A percentile compares a stretch with the other conserved stretches of the same genome.
phyloP scores from a whole-genome alignment of 129 eudicot genomes.

The Chrysanthemum seticuspe region DNA sequence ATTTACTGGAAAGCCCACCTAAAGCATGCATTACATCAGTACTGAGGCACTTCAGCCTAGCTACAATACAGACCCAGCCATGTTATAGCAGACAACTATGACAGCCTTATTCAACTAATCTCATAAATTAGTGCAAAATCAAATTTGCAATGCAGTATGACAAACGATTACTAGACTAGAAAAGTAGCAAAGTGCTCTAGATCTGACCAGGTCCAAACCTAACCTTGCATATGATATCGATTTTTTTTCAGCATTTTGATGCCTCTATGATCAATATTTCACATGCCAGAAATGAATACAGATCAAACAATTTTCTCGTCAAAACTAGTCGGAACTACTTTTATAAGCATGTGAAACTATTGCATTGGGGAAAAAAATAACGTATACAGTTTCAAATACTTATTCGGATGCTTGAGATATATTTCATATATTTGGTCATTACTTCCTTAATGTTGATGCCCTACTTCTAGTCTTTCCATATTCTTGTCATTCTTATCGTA shows the following conservation, averaged over 20 bases:
- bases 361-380: background rate
- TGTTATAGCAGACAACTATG: background rate
- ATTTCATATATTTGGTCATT: background rate
- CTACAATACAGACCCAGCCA: background rate
- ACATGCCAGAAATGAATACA: conserved; percentile 9
- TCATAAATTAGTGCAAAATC: background rate
- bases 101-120: conserved; percentile 5
- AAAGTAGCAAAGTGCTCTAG: conserved; percentile 9
- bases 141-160: background rate
- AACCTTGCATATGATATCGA: conserved; percentile 5
- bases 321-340: conserved; percentile 5
- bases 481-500: conserved; percentile 1
- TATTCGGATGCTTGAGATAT: background rate
- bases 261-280: conserved; percentile 7
- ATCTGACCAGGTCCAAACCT: conserved; percentile 14
- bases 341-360: background rate
- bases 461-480: conserved; percentile 3
- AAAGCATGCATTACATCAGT: background rate
- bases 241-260: conserved; percentile 14
- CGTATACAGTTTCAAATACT: conserved; percentile 9
- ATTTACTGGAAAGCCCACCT: background rate
- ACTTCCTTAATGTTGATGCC: conserved; percentile 10
- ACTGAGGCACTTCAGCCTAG: background rate
- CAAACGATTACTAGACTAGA: background rate
- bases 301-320: conserved; percentile 15